Evolutionary conservation across 2,329 filamentous ascomycete genomes (phyloP).

Genomic region (Fusarium sp.): DNA sequence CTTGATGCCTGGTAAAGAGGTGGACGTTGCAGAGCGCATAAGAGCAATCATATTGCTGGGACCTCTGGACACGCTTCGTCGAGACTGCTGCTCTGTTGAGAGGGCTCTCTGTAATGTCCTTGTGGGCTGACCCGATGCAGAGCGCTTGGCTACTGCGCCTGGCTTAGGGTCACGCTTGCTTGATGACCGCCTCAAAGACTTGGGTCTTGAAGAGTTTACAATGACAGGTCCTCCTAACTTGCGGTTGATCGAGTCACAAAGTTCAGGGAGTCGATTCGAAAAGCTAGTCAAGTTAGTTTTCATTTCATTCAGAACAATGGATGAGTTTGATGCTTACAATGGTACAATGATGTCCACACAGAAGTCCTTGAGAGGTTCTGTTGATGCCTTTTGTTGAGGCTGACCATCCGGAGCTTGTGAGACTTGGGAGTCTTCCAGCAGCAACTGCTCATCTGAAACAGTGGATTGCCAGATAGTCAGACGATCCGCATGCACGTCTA

Average conservation of each 20-base stretch:
- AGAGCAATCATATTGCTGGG: slow-evolving; percentile 74
- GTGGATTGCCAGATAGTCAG: slow-evolving; percentile 89
- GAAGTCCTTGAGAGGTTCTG: slow-evolving; percentile 80
- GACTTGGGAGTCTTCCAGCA: slow-evolving; percentile 65
- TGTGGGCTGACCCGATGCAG: slow-evolving; percentile 58
- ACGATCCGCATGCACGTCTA: slow-evolving; percentile 83
- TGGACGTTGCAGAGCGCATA: slow-evolving; percentile 77
- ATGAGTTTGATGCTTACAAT: slow-evolving; percentile 69
- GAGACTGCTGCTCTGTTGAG: slow-evolving; percentile 70
- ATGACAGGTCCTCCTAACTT: slow-evolving; percentile 82
- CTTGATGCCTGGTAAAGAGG: slow-evolving; percentile 74
- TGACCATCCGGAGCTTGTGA: slow-evolving; percentile 54
- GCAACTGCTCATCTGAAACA: slow-evolving; percentile 70
- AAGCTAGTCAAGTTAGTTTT: slow-evolving; percentile 69
- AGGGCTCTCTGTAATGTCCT: slow-evolving; percentile 74
- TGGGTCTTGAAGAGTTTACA: slow-evolving; percentile 68
- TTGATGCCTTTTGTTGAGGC: slow-evolving; percentile 59
- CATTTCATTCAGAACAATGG: background rate
- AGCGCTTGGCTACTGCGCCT: slow-evolving; percentile 67
- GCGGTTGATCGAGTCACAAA: slow-evolving; percentile 79
- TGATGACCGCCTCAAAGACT: slow-evolving; percentile 60
- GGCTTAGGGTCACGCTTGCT: slow-evolving; percentile 64
- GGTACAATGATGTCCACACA: slow-evolving; percentile 86
- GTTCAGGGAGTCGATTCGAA: slow-evolving; percentile 79
- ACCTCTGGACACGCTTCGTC: slow-evolving; percentile 69